Conservation (phyloP, 2,329 filamentous ascomycete species). For the Microcyclospora pomicola region DNA sequence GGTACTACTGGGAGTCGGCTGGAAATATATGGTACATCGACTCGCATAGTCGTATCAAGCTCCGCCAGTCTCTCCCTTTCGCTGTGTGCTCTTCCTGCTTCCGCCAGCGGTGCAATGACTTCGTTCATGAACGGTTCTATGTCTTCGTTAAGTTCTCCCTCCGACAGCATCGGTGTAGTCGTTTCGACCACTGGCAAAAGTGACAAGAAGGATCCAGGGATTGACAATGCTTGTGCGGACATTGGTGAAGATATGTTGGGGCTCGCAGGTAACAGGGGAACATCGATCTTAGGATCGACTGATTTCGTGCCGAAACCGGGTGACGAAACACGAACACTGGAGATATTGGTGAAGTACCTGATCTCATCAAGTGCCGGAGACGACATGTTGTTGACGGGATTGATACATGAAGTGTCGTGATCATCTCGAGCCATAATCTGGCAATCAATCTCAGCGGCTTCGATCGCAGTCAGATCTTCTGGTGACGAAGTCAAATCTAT, state of each 20-base stretch:
- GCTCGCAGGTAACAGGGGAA: conserved; percentile 30
- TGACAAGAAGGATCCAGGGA: too few species aligned
- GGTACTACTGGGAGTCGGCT: conserved; percentile 23
- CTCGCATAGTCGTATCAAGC: conserved; percentile 34
- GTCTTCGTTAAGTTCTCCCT: conserved; percentile 9
- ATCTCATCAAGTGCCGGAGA: conserved; percentile 4
- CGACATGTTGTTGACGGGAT: conserved; percentile 11
- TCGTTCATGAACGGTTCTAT: conserved; percentile 23
- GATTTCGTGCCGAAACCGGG: conserved; percentile 2
- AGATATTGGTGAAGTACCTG: not conserved
- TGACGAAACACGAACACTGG: conserved; percentile 9
- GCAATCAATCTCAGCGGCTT: conserved; percentile 14
- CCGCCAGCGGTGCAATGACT: conserved; percentile 23
- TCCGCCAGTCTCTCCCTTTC: conserved; percentile 34
- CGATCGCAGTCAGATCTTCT: conserved; percentile 16
- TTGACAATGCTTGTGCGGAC: not conserved
- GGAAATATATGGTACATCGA: conserved; percentile 36
- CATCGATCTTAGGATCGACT: conserved; percentile 26
- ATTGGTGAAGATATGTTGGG: conserved; percentile 25
- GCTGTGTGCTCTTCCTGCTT: conserved; percentile 22
- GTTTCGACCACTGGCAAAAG: too few species aligned
- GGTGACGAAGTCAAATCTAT: conserved; percentile 21
- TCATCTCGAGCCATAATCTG: conserved; percentile 17
- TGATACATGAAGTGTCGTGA: conserved; percentile 4
- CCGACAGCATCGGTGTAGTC: too few species aligned